Evolutionary conservation across 169 alveolate species (phyloP), one percentile per base, ranked within the genome.

Genomic region (Babesia gibsoni): DNA sequence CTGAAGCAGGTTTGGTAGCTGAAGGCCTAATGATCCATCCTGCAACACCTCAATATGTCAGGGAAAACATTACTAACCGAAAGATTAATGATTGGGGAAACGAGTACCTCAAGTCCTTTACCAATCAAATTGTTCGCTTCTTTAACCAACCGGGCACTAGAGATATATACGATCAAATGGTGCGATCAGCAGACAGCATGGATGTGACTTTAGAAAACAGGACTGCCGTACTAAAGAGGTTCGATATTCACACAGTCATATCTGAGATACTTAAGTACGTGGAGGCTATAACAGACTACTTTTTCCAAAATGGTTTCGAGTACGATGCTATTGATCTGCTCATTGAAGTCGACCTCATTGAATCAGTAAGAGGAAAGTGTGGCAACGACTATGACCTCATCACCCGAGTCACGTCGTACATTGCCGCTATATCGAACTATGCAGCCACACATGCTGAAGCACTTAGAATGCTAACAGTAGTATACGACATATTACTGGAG

Each of bases 21-120:
- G 73, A 46, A 20, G 61, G 84, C 20, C 33, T 75, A 36, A 14
- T 50, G 18, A 22, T 79, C 30, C 12, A 27, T 14, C 52, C 77
- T 0, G 9, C 33, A 7, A 50, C 61, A 3, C 30, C 54, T 53
- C 59, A 66, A 5, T 59, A 65, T 10, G 64, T 65, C 27, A 43
- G 52, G 39, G 42, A 35, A 2, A 35, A 39, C 30, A 58, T 75
- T 29, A n/a, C 36, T n/a, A 52, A 42, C 22, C n/a, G 84, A 20
- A 63, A 65, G 43, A 65, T 75, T 4, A 66, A 48, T 36, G 84
- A 75, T 56, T 75, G 84, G 84, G 84, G 84, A 22, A 75, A 75
- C 43, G 84, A 75, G 45, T 75, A 66, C 54, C 65, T 75, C 29
- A 75, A 54, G 0, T 75, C 84, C 36, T 39, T 75, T 12, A 52